phyloP scores from a whole-genome alignment of 345 rosid species.

The Citrus reticulata region DNA sequence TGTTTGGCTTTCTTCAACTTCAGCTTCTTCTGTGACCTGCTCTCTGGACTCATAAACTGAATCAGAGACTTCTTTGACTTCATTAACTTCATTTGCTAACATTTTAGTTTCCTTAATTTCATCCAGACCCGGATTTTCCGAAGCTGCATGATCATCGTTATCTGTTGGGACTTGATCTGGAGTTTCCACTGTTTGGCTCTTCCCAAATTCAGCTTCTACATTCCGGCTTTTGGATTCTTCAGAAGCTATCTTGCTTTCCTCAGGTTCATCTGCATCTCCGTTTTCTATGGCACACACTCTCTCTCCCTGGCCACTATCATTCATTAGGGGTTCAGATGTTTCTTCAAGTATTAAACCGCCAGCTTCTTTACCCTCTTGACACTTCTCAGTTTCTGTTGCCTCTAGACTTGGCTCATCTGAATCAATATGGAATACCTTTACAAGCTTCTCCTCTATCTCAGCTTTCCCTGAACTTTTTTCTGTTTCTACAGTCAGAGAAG shows the following conservation, averaged over 20 bases:
- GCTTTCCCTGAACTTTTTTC: constrained; percentile 16
- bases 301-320: constrained; percentile 10
- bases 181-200: constrained; percentile 6
- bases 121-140: not conserved
- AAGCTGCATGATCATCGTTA: not conserved
- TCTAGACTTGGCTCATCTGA: constrained; percentile 3
- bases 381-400: constrained; percentile 17
- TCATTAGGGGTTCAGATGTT: constrained; percentile 11
- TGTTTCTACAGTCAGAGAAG: not conserved
- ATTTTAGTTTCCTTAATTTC: not conserved
- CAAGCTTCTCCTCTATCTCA: constrained; percentile 14
- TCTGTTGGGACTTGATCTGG: not conserved
- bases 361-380: constrained; percentile 13
- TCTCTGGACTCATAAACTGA: not conserved
- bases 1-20: not conserved
- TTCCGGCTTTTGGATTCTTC: constrained; percentile 5
- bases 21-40: constrained; percentile 9
- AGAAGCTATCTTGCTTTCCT: not conserved
- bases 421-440: constrained; percentile 6
- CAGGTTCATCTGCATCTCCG: not conserved
- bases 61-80: not conserved
- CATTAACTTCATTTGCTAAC: not conserved
- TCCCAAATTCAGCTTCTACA: not conserved
- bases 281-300: not conserved
- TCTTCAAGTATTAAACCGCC: constrained; percentile 7